Evolutionary conservation across 169 alveolate genomes (phyloP), one percentile per base, ranked within the genome.

Genomic region (Cryptosporidium sp.): DNA sequence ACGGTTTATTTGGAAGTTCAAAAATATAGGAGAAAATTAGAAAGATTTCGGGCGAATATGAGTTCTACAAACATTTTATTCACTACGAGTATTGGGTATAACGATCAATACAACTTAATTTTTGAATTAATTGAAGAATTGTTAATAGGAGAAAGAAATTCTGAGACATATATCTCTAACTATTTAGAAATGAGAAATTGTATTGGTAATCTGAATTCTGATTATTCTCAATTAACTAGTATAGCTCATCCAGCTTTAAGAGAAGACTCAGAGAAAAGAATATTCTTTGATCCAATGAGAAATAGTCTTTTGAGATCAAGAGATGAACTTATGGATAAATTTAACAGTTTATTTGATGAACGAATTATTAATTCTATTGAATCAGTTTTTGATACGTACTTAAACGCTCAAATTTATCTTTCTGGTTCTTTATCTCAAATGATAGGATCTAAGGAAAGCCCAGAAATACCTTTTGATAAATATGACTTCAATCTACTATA

Each of bases 151-250:
- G 86, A 37, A 53, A n/a, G 33, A 5, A 3, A 33, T 33, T 52
- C 58, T 33, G 70, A 26, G 18, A 33, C 18, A 14, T 37, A 73
- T 35, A 23, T 73, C 52, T 33, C n/a, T 10, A 60, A 14, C 18
- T 73, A 73, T 60, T 2, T 56, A 31, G 60, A 26, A 31, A 37
- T 73, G 23, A 73, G 86, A 58, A 73, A 37, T 21, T 73, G 86
- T 10, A 56, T 73, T 8, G 86, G 70, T 0, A 18, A 37, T 37
- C 3, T 56, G n/a, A 37, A 18, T 29, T 33, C 31, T 3, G 56
- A 60, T 23, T 35, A 8, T 21, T 73, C 72, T 53, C 53, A 18
- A 26, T 45, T 26, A 73, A 56, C 71, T 18, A 18, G 52, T 12
- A 23, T 26, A 1, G 4, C 31, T 48, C 65, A 2, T 3, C 31